Evolutionary conservation across 768 basidiomycete species (phyloP).

Genomic region (Trametes villosa): DNA sequence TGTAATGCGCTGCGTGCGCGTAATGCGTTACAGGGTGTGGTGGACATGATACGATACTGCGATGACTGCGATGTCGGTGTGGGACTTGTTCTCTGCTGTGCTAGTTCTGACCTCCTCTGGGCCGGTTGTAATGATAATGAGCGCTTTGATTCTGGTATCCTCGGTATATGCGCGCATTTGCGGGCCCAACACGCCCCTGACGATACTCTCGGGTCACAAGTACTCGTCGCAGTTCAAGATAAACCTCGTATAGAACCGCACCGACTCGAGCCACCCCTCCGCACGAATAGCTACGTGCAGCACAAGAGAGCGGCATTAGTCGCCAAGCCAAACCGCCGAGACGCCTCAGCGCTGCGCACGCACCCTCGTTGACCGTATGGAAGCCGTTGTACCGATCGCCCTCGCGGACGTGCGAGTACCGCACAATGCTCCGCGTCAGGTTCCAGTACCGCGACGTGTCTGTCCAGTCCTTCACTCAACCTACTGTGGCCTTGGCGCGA

Average conservation of each 20-base stretch:
- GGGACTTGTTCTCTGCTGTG: no score
- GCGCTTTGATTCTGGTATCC: no score
- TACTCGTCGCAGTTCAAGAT: constrained; percentile 71
- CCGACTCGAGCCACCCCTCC: constrained; percentile 61
- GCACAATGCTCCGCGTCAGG: constrained; percentile 63
- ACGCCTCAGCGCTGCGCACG: constrained; percentile 20
- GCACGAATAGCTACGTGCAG: constrained; percentile 47
- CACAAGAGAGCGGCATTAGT: background rate
- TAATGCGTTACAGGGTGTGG: no score
- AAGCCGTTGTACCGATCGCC: constrained; percentile 36
- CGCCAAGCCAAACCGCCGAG: constrained; percentile 3
- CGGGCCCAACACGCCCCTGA: no score
- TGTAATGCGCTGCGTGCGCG: constrained; percentile 11
- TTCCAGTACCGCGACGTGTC: constrained; percentile 53
- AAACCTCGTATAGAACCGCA: constrained; percentile 65
- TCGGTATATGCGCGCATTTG: no score
- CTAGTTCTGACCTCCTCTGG: no score
- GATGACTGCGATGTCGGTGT: no score
- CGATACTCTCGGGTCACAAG: no score
- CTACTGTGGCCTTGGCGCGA: background rate
- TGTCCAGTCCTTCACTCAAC: constrained; percentile 16
- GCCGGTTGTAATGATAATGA: no score
- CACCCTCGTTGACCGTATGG: constrained; percentile 78
- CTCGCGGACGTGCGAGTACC: constrained; percentile 48
- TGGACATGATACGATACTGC: no score